Conservation (phyloP, 2,329 filamentous ascomycete genomes). For the Microsporum canis region DNA sequence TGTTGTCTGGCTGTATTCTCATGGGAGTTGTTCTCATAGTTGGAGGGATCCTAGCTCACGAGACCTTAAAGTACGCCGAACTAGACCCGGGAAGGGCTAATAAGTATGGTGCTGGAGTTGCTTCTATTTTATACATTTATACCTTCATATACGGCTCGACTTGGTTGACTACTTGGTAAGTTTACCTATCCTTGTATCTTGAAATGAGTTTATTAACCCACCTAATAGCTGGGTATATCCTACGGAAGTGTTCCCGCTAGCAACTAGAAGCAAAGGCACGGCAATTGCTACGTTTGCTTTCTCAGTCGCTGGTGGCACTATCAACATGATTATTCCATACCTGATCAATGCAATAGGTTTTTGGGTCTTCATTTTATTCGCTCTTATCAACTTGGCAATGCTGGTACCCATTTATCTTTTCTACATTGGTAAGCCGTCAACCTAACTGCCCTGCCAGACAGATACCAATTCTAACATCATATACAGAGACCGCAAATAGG, state of each 20-base stretch:
- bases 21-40: neutral
- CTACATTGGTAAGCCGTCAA: neutral
- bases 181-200: neutral
- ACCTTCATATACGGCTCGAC: neutral
- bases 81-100: neutral
- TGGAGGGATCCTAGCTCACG: neutral
- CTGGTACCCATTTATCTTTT: neutral
- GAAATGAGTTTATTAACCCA: neutral
- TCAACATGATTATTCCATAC: neutral
- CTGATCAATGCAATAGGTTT: neutral
- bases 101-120: neutral
- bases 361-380: neutral
- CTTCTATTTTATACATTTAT: neutral
- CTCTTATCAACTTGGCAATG: neutral
- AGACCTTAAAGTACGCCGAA: neutral
- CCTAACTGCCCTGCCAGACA: neutral
- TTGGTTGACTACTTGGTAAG: neutral
- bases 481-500: neutral
- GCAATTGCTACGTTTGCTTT: neutral
- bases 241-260: neutral
- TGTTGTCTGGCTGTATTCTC: neutral
- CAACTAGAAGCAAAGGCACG: constrained; percentile 1
- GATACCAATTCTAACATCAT: neutral
- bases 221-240: neutral
- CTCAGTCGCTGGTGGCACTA: neutral